A percentile compares a stretch with the other conserved stretches of the same genome.
Evolutionary conservation across 23 red algal species (phyloP).

Genomic region (Gracilaria vermiculophylla): DNA sequence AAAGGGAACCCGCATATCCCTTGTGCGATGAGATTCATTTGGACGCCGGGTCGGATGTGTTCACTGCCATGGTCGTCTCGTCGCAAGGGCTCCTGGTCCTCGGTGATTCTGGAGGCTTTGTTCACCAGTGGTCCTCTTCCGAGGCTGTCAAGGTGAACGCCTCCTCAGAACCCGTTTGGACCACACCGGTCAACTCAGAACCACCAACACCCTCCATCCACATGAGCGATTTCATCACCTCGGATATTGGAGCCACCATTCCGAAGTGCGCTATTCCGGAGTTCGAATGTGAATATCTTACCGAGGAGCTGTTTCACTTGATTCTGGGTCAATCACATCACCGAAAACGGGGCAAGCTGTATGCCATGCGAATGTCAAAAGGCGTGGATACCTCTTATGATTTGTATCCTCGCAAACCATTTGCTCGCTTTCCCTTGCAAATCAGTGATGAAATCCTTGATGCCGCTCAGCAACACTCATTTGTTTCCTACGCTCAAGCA

Average conservation of each 20-base stretch:
- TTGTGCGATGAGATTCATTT: constrained; percentile 57
- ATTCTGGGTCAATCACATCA: background rate
- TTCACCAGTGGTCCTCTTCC: constrained; percentile 73
- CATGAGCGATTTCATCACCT: constrained; percentile 16
- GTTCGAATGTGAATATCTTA: constrained; percentile 41
- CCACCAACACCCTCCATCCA: constrained; percentile 54
- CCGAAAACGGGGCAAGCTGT: background rate
- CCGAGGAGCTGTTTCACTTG: constrained; percentile 45
- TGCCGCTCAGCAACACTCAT: background rate
- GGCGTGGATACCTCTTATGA: background rate
- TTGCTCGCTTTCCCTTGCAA: constrained; percentile 55
- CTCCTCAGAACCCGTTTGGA: constrained; percentile 64
- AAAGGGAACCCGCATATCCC: constrained; percentile 21
- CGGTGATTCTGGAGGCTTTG: constrained; percentile 71
- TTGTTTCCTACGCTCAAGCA: constrained; percentile 53
- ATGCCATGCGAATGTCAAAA: background rate
- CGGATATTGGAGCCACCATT: constrained; percentile 52
- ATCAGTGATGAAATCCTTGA: constrained; percentile 45
- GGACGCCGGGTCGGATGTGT: constrained; percentile 53
- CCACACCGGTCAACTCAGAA: constrained; percentile 12
- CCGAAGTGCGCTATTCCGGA: constrained; percentile 59
- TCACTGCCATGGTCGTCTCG: constrained; percentile 41
- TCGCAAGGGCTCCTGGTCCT: constrained; percentile 44
- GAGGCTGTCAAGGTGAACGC: constrained; percentile 37
- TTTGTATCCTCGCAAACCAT: constrained; percentile 31